These are phyloP conservation scores for Amaranthus hypochondriacus DNA, from an alignment of 148 eudicot species.

Conservation along the genomic window DNA sequence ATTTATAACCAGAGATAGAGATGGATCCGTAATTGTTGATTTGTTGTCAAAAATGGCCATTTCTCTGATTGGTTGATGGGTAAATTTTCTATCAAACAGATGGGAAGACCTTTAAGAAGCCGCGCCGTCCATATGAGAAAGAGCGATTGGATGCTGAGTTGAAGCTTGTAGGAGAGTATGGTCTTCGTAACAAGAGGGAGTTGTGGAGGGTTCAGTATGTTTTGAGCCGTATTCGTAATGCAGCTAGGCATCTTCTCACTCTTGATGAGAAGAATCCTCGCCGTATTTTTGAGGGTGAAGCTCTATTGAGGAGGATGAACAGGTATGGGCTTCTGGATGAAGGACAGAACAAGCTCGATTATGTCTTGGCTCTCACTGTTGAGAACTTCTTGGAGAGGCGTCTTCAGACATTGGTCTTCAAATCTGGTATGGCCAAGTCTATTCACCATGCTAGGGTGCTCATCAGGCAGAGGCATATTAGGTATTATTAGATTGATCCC, in stretches of 20 bases:
- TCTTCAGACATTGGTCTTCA: slow-evolving; percentile 65
- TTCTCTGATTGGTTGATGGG: too few relatives aligned
- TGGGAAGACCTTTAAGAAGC: slow-evolving; percentile 76
- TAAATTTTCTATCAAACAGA: background rate
- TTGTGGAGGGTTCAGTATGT: slow-evolving; percentile 73
- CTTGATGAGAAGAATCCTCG: slow-evolving; percentile 71
- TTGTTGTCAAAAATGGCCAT: too few relatives aligned
- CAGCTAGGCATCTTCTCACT: slow-evolving; percentile 59
- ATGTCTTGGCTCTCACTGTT: slow-evolving; percentile 65
- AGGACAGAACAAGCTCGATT: slow-evolving; percentile 70
- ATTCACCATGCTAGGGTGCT: slow-evolving; percentile 75
- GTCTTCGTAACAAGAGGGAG: slow-evolving; percentile 67
- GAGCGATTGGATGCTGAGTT: slow-evolving; percentile 69
- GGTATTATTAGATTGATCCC: slow-evolving; percentile 23
- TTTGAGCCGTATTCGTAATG: slow-evolving; percentile 57
- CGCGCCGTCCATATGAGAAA: slow-evolving; percentile 72
- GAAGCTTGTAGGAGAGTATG: slow-evolving; percentile 68
- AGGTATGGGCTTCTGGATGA: slow-evolving; percentile 56
- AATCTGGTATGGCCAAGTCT: slow-evolving; percentile 77
- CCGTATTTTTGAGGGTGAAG: slow-evolving; percentile 72
- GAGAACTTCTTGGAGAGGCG: slow-evolving; percentile 72
- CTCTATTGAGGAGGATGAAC: slow-evolving; percentile 65
- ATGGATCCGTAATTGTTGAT: too few relatives aligned
- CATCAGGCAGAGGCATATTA: slow-evolving; percentile 69
- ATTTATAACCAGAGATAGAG: too few relatives aligned